Percentiles rank a stretch among this genome's conserved stretches.
These are phyloP conservation scores for Aspergillus udagawae DNA, from an alignment of 2,329 filamentous ascomycete genomes.

Conservation along the genomic window DNA sequence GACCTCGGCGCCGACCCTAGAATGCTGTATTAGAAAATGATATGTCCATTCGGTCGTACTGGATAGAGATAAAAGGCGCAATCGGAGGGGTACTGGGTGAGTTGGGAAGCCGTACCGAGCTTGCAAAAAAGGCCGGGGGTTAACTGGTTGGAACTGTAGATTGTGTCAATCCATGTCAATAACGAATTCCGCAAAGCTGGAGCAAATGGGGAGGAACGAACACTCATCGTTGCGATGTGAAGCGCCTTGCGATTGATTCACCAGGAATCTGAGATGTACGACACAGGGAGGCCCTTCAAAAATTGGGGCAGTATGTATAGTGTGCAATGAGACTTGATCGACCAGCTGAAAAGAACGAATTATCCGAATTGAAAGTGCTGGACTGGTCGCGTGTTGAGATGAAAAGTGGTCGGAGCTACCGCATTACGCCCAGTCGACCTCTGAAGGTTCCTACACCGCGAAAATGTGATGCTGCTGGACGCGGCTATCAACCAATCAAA, in stretches of 20 bases:
- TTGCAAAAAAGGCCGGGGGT: constrained; percentile 95
- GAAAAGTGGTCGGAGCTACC: constrained; percentile 1
- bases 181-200: constrained; percentile 21
- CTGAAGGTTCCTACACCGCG: constrained; percentile 16
- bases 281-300: neutral
- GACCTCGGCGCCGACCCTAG: constrained; percentile 82
- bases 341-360: neutral
- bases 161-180: constrained; percentile 15
- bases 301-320: neutral
- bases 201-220: constrained; percentile 21
- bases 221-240: constrained; percentile 28
- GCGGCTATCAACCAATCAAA: constrained; percentile 22
- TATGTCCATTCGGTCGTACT: neutral
- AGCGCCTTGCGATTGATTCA: constrained; percentile 5
- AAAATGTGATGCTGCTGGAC: constrained; percentile 34
- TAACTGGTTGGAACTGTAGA: constrained; percentile 80
- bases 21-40: constrained; percentile 10
- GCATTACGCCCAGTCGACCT: constrained; percentile 9
- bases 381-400: constrained; percentile 6
- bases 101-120: constrained; percentile 61
- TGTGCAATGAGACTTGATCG: neutral
- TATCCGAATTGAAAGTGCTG: neutral
- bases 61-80: neutral
- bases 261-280: constrained; percentile 3
- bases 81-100: neutral